Evolutionary conservation across 2,329 filamentous ascomycete genomes (phyloP).

Genomic region (Aspergillus brunneoviolaceus): DNA sequence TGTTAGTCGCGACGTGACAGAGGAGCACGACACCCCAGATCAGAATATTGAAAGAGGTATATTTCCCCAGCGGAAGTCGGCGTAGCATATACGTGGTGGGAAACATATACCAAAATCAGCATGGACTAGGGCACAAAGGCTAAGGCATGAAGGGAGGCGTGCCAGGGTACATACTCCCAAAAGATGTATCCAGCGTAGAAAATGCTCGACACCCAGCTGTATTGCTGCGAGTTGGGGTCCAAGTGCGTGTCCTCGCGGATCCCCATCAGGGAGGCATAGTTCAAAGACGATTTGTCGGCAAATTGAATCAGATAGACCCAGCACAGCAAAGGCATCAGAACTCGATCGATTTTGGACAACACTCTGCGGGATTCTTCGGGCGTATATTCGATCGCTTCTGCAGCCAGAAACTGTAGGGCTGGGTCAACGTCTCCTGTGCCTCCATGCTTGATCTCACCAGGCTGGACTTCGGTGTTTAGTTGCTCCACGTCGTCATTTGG

Average conservation of each 20-base stretch:
- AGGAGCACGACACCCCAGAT: slow-evolving; percentile 22
- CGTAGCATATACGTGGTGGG: slow-evolving; percentile 52
- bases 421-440: background rate
- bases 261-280: slow-evolving; percentile 22
- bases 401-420: background rate
- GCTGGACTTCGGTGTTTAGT: background rate
- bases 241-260: slow-evolving; percentile 32
- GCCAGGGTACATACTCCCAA: slow-evolving; percentile 33
- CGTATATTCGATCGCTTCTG: background rate
- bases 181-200: slow-evolving; percentile 40
- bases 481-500: too few relatives aligned
- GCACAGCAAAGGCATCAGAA: slow-evolving; percentile 8
- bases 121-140: too few relatives aligned
- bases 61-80: slow-evolving; percentile 50
- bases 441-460: too few relatives aligned
- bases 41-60: slow-evolving; percentile 41
- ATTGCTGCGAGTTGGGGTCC: slow-evolving; percentile 33
- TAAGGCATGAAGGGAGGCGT: too few relatives aligned
- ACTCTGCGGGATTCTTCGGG: background rate
- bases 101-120: slow-evolving; percentile 27
- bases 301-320: slow-evolving; percentile 8
- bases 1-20: slow-evolving; percentile 17
- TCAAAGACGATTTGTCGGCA: slow-evolving; percentile 7
- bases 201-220: slow-evolving; percentile 49
- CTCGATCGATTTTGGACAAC: slow-evolving; percentile 3